Percentiles rank a stretch among this genome's conserved stretches.
Conservation (phyloP, 2,329 filamentous ascomycete species). For the Apiospora marii region DNA sequence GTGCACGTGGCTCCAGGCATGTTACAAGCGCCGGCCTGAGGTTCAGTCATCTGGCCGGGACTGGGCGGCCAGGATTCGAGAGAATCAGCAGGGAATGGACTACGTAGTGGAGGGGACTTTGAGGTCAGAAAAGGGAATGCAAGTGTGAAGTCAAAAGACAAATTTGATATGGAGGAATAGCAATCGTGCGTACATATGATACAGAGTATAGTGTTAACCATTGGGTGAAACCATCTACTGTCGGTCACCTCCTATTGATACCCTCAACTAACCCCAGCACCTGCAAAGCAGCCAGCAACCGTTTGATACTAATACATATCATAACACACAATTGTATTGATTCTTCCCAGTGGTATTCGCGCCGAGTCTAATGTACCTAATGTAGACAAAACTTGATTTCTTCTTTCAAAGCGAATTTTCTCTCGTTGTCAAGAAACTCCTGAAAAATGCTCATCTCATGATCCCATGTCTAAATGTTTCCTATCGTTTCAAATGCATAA, state of each 20-base stretch:
- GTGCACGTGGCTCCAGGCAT: background rate
- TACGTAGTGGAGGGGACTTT: background rate
- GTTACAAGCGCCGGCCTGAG: background rate
- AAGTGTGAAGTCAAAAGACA: background rate
- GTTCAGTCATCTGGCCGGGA: background rate
- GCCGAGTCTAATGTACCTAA: conserved; percentile 6
- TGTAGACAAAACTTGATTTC: conserved; percentile 9
- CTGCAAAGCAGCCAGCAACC: background rate
- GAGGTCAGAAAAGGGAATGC: background rate
- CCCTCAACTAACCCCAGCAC: background rate
- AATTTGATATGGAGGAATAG: background rate
- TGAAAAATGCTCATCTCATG: conserved; percentile 19
- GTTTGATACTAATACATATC: background rate
- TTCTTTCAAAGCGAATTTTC: conserved; percentile 6
- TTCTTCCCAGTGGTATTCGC: conserved; percentile 18
- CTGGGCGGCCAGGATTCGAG: background rate
- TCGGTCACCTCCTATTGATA: background rate
- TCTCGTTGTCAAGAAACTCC: background rate
- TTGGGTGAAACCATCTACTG: background rate
- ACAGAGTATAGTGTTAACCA: background rate
- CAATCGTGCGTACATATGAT: background rate
- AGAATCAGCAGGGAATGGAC: background rate
- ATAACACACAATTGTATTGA: background rate
- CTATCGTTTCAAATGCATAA: conserved; percentile 4
- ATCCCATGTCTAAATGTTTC: conserved; percentile 20